Base-by-base conservation (phyloP, 208 protist species). In the Trypanosoma brucei region DNA sequence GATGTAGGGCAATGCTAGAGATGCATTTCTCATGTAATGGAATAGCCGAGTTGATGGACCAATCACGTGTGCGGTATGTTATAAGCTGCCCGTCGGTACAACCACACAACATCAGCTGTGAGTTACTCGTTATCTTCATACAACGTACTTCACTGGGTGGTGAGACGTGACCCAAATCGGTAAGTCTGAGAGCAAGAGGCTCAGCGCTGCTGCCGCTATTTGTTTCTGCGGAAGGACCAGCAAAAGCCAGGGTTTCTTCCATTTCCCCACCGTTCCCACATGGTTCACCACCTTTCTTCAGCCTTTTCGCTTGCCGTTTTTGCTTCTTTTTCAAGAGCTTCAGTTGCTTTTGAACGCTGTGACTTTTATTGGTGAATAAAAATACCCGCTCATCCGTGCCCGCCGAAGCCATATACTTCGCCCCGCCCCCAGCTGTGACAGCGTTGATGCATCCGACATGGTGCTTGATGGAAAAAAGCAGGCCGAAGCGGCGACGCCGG, bases 361-460 rank as follows among this genome's bases (percentile, higher is more conserved):
- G 57, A 42, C 31, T 45, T 60, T 93, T 93, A 62, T 88, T 88
- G 2, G 86, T 90, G 61, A 90, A 93, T 50, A 89, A 65, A 49
- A 83, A 85, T 34, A 88, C 61, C 1, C 83, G 86, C 72, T 93
- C 86, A 59, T 93, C 86, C 0, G 76, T 78, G 55, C 86, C 83
- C 50, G 74, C 72, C 58, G 72, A 81, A 48, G 79, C 83, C 56
- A 90, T 70, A 60, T 88, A 88, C 55, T 67, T 67, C 22, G 65
- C 66, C 34, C 67, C 74, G 0, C 54, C 3, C 9, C 53, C n/a
- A 49, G 78, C 72, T 8, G 73, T 73, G 11, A 81, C 70, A 3
- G 49, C 66, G 39, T 75, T 84, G 45, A 90, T 52, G 58, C 64
- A 68, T 9, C 82, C 83, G 14, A 82, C 76, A 57, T 93, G 86